Conservation (phyloP, 306 rosid genomes). For the Trifolium pratense region DNA sequence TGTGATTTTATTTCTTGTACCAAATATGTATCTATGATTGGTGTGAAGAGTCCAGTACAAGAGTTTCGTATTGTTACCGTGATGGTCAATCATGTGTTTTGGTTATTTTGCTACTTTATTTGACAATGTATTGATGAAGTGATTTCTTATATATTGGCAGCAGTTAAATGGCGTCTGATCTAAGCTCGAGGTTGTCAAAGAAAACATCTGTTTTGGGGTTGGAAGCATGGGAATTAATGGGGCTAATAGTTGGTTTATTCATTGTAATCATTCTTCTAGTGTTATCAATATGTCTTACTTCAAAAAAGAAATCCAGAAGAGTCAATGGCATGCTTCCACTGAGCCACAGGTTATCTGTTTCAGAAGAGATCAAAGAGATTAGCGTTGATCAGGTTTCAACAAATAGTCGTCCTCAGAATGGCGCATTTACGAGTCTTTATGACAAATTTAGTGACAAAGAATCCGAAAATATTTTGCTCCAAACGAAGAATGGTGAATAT, state of each 20-base stretch:
- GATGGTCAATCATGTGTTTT: constrained; percentile 8
- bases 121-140: constrained; percentile 31
- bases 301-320: constrained; percentile 78
- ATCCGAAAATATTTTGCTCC: constrained; percentile 68
- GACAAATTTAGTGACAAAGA: constrained; percentile 71
- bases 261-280: constrained; percentile 70
- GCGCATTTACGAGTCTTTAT: constrained; percentile 51
- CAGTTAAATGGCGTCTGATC: constrained; percentile 73
- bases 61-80: neutral
- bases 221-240: constrained; percentile 81
- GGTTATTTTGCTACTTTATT: constrained; percentile 26
- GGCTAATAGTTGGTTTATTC: constrained; percentile 68
- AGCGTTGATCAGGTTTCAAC: constrained; percentile 80
- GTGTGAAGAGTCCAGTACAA: constrained; percentile 1
- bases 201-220: constrained; percentile 78
- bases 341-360: constrained; percentile 58
- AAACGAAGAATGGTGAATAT: constrained; percentile 64
- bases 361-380: constrained; percentile 89
- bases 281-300: constrained; percentile 76
- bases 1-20: constrained; percentile 26
- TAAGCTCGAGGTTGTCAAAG: constrained; percentile 66
- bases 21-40: constrained; percentile 2
- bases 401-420: constrained; percentile 48
- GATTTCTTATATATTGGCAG: constrained; percentile 41
- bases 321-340: constrained; percentile 65